Base-by-base conservation (phyloP, 768 basidiomycete species). In the Termitomyces sp. region DNA sequence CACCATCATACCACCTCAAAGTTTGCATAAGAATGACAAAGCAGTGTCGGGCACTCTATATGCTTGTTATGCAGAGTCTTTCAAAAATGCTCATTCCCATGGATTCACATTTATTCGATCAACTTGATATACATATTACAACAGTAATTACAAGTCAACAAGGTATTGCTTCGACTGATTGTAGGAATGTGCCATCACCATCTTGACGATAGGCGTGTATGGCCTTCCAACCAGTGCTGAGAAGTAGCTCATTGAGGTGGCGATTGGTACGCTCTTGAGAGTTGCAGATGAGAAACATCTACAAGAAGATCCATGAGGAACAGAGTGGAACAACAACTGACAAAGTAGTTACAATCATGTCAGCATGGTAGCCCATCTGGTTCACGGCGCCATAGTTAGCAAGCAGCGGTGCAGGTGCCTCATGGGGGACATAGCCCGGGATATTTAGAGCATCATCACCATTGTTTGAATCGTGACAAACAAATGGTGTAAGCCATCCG, bases 231-330 rank as follows among this genome's bases (percentile, higher is more conserved):
- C 78, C 77, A 0, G 70, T 61, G 27, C 57, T 59, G 0, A 50
- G 55, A 3, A 74, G 61, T 4, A 78, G 63, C 12, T 59, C 57
- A 0, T 63, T 60, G 16, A 76, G 64, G 48, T 78, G 70, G 0
- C 57, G 61, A 30, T 71, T 62, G 1, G 76, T 78, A 12, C 78
- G 69, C 54, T 78, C 77, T 48, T 74, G 72, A 0, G 71, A 70
- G 51, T 76, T 77, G 63, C 68, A 75, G 31, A 71, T 41, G 2
- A 72, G 48, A 46, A 76, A 68, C 76, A 79, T 77, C 78, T 79
- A 55, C n/a, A 30, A 22, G 11, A 22, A 45, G 11, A 45, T 45
- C 22, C 4, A 22, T 45, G 3, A 45, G 12, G 11, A 12, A 45
- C 44, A 24, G 3, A 22, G 44, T 45, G 22, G 44, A 12, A 16